Base-by-base conservation (phyloP, 2,329 filamentous ascomycete genomes). In the Aureobasidium sp. region DNA sequence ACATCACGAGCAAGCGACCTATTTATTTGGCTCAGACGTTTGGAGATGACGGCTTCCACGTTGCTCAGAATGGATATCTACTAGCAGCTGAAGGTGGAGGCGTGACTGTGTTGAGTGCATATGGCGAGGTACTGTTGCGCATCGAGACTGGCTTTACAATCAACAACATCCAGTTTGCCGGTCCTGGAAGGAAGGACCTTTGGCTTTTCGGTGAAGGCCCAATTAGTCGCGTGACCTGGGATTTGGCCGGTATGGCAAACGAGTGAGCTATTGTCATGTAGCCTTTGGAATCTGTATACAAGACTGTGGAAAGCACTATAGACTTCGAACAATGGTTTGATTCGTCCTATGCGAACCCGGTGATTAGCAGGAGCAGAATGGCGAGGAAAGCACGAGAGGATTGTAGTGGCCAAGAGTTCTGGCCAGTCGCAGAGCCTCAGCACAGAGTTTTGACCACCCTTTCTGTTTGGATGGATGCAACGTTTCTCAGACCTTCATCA, bases 101-200 rank as follows among this genome's bases (percentile, higher is more conserved):
- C 1, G 39, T 68, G 9, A 64, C 66, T 64, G 63, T 68, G 6
- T 27, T 68, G 37, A 64, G 59, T 37, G 64, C 59, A 34, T 65
- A 55, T 51, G 67, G 66, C 8, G 65, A 66, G 52, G 32, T 66
- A 42, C 26, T 67, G 1, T 12, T 67, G 48, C 63, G 67, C 29
- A 67, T 68, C 29, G 64, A 67, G 63, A 56, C 66, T n/a, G 59
- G 64, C 5, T 63, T 62, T 5, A 55, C 52, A 6, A 60, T 68
- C 26, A 65, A 68, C 46, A 66, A 67, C 26, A 61, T 68, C 3
- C 67, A 68, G 10, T 68, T 65, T 42, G 64, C 61, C 34, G 67
- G 67, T 7, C 17, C 57, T 12, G 62, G 62, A 6, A 62, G 62
- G 15, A 34, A 51, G 13, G 64, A 66, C 52, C 20, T 67, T 41